A percentile compares a stretch with the other conserved stretches of the same genome.
Conservation (phyloP, 2,329 filamentous ascomycete species). For the Aspergillus hortae region DNA sequence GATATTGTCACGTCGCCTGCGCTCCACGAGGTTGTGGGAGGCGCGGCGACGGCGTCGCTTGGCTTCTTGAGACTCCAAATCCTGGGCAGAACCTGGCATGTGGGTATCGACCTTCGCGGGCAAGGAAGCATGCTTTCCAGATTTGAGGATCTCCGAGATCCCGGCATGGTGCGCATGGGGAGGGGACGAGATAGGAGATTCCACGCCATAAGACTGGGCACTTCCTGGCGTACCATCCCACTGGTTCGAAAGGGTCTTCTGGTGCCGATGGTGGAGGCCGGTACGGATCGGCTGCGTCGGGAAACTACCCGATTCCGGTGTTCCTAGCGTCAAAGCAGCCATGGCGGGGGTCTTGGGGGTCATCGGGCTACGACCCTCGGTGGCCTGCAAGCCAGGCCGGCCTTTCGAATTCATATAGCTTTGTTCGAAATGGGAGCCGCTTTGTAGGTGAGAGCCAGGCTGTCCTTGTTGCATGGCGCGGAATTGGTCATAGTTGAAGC, state of each 20-base stretch:
- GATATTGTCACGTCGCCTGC: conserved; percentile 92
- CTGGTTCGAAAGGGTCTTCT: conserved; percentile 81
- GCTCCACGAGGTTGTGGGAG: conserved; percentile 95
- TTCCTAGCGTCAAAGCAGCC: conserved; percentile 66
- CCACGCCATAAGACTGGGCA: conserved; percentile 72
- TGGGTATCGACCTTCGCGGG: conserved; percentile 73
- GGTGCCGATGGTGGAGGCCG: conserved; percentile 60
- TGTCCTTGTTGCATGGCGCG: conserved; percentile 56
- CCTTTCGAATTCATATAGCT: conserved; percentile 59
- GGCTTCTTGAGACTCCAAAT: conserved; percentile 80
- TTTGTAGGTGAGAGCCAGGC: conserved; percentile 33
- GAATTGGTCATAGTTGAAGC: conserved; percentile 75
- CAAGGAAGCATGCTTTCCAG: conserved; percentile 80
- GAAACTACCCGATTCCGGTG: conserved; percentile 69
- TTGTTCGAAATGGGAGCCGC: conserved; percentile 48
- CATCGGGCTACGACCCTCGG: conserved; percentile 73
- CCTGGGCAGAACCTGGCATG: conserved; percentile 36
- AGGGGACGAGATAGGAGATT: conserved; percentile 85
- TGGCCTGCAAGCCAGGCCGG: conserved; percentile 60
- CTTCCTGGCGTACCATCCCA: conserved; percentile 87
- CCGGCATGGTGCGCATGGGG: conserved; percentile 59
- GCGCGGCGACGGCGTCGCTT: conserved; percentile 88
- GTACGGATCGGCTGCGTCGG: conserved; percentile 75
- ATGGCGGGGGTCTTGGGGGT: conserved; percentile 82
- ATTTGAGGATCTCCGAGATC: conserved; percentile 82